phyloP scores from a whole-genome alignment of 345 rosid genomes.

The Moricandia arvensis region DNA sequence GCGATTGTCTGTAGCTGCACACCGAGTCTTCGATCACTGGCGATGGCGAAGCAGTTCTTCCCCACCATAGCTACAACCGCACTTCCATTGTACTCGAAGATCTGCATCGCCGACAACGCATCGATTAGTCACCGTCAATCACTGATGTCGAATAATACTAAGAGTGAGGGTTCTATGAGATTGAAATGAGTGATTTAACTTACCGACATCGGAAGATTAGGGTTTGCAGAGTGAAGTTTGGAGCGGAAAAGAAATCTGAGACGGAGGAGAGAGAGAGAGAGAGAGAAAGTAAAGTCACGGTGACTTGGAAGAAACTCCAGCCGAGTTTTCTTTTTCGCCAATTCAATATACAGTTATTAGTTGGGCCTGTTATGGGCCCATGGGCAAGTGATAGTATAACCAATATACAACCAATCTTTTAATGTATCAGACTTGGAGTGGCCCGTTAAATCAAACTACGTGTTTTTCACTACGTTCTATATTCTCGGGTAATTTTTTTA shows the following conservation, averaged over 20 bases:
- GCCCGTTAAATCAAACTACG: no score
- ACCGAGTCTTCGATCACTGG: conserved; percentile 90
- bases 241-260: conserved; percentile 30
- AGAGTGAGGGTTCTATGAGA: neutral
- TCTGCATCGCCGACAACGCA: conserved; percentile 43
- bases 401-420: neutral
- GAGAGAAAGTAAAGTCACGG: conserved; percentile 17
- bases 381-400: conserved; percentile 6
- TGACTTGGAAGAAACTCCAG: conserved; percentile 49
- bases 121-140: neutral
- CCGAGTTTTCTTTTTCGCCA: conserved; percentile 6
- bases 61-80: conserved; percentile 99
- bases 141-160: neutral
- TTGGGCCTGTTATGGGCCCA: conserved; percentile 24
- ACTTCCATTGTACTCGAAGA: conserved; percentile 98
- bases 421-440: no score
- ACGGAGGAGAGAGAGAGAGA: conserved; percentile 13
- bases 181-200: conserved; percentile 18
- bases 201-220: conserved; percentile 53
- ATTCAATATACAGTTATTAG: neutral
- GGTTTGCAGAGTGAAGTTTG: conserved; percentile 14
- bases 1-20: conserved; percentile 98
- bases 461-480: no score
- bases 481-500: no score
- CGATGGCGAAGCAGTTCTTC: conserved; percentile 97